phyloP scores from a whole-genome alignment of 176 grass and related monocot species.

The Zoysia pacifica region DNA sequence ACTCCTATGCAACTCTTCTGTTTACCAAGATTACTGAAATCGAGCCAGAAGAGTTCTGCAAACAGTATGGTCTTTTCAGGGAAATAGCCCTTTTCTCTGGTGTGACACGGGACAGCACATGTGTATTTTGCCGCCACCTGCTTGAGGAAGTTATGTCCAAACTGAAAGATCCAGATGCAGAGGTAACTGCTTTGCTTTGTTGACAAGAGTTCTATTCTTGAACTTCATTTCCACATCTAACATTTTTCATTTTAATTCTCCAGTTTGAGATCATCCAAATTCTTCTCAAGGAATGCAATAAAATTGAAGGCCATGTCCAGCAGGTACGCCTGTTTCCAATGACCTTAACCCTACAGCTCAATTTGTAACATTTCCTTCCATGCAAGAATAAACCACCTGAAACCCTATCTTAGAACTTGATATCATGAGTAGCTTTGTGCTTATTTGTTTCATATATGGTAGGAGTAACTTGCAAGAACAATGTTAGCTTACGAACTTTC shows the following conservation, averaged over 20 bases:
- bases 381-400: background rate
- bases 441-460: background rate
- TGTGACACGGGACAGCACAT: constrained; percentile 51
- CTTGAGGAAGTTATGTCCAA: constrained; percentile 63
- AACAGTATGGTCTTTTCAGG: constrained; percentile 69
- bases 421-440: background rate
- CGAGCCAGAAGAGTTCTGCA: constrained; percentile 72
- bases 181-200: constrained; percentile 52
- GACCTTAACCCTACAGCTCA: background rate
- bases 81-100: constrained; percentile 25
- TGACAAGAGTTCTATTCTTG: background rate
- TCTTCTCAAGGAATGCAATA: constrained; percentile 89
- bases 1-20: constrained; percentile 73
- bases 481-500: background rate
- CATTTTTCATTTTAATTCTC: background rate
- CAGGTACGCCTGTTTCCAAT: constrained; percentile 45
- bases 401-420: background rate
- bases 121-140: constrained; percentile 63
- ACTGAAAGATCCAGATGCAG: constrained; percentile 79
- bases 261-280: constrained; percentile 82
- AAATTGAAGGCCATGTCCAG: constrained; percentile 65
- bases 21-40: constrained; percentile 66
- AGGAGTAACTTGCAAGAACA: too few relatives aligned
- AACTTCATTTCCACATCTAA: background rate
- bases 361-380: background rate